Base-by-base conservation (phyloP, 148 eudicot species). In the Spergularia bocconei region DNA sequence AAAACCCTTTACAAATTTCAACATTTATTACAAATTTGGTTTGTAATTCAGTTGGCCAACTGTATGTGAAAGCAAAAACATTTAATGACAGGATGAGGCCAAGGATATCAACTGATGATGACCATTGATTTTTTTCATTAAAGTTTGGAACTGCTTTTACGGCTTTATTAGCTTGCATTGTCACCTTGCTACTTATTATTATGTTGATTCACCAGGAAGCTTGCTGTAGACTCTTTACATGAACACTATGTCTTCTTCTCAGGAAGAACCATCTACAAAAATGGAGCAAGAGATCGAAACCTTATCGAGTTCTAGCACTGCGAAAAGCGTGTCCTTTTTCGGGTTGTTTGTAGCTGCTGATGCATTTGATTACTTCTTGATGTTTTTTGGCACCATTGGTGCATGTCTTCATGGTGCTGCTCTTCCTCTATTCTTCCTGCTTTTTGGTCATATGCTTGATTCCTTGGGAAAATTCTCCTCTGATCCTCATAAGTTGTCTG, bases 351-450 rank as follows among this genome's bases (percentile, higher is more conserved):
- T 73, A 44, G 91, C 84, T 29, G 93, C 96, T 29, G 90, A 91
- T 77, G 67, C 59, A 23, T 25, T 79, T 1, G 96, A 91, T 65
- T 84, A 63, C 60, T 13, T 89, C 1, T 70, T 91, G 83, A 89
- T 91, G 93, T 77, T 91, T 48, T 58, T 86, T 7, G 96, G 96
- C 56, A 79, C 91, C 81, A 21, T 87, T 68, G 93, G 90, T 59
- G 88, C 96, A 5, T 83, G 87, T 77, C 38, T 87, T 47, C 96
- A 91, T 67, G 93, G 96, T 33, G 85, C 93, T 79, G 85, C 85
- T 6, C 83, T 89, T 71, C 92, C 96, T 29, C 80, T 84, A 7
- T 89, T 91, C 82, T 91, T 89, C 72, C 12, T 91, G 56, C 78
- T 91, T 53, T 89, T 91, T 58, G 96, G 96, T 7, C 81, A 82